A percentile compares a stretch with the other conserved stretches of the same genome.
These are phyloP conservation scores for Pezicula neosporulosa DNA, from an alignment of 2,329 filamentous ascomycete genomes.

Conservation along the genomic window DNA sequence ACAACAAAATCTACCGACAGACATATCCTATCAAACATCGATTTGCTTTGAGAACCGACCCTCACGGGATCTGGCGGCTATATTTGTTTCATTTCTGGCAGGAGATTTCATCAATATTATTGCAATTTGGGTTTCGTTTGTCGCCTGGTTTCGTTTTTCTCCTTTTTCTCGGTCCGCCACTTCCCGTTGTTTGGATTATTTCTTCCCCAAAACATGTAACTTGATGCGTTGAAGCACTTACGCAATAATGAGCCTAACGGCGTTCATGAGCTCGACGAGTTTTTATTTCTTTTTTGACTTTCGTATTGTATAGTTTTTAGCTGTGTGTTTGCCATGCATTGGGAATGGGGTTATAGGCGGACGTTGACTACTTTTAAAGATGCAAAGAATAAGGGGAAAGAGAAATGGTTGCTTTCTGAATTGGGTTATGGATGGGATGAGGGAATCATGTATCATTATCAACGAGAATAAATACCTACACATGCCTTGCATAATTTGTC, in stretches of 20 bases:
- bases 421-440: not conserved
- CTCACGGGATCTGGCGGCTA: constrained; percentile 15
- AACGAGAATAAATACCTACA: not conserved
- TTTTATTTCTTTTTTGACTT: constrained; percentile 1
- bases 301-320: not conserved
- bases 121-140: constrained; percentile 20
- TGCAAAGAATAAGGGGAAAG: not conserved
- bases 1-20: not conserved
- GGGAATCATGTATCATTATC: constrained; percentile 2
- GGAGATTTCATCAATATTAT: constrained; percentile 2
- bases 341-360: not conserved
- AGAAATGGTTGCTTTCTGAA: not conserved
- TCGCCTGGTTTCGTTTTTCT: constrained; percentile 4
- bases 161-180: not conserved
- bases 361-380: not conserved
- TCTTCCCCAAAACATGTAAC: not conserved
- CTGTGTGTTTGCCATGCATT: not conserved
- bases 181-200: not conserved
- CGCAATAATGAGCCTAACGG: not conserved
- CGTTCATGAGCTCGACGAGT: not conserved
- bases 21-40: not conserved
- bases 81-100: constrained; percentile 6
- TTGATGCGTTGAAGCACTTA: not conserved
- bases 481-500: not conserved
- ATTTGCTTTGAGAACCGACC: constrained; percentile 3